Base-by-base conservation (phyloP, 2,329 filamentous ascomycete species). In the Zymoseptoria pseudotritici region DNA sequence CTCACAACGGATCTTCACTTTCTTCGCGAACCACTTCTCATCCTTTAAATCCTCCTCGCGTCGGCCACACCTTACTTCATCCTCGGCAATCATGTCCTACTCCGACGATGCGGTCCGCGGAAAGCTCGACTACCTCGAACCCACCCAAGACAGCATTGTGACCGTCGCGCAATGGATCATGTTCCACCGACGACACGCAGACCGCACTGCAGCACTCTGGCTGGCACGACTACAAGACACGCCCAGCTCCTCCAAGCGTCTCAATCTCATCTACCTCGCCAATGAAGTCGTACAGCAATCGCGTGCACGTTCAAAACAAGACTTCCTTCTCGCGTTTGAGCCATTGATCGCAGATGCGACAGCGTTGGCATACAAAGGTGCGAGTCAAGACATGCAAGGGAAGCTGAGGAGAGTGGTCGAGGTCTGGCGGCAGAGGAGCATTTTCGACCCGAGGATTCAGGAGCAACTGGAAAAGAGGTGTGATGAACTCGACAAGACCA, bases 91-190 rank as follows among this genome's bases (percentile, higher is more conserved):
- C 57, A 97, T 99, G 93, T 87, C 94, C 53, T 97, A 96, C 78
- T 94, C 89, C 66, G 92, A 97, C 76, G 94, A 99, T 78, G 90
- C 91, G 53, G 91, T 99, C 58, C 86, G 92, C 74, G 91, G 93
- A 57, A 97, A 97, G 79, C 87, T 99, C 57, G 95, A 92, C 31
- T 90, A 91, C 50, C 84, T 99, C 63, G 97, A 96, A 76, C 95
- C 99, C 77, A 96, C 91, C 10, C 93, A 99, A 74, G 94, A 99
- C 74, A 95, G 91, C 77, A 97, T 99, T 71, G 86, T 96, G 62
- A 93, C 90, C 42, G 92, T 96, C 63, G 91, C 94, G 60, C 93
- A 97, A 86, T 99, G 95, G 95, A 94, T 99, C 63, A 95, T 99
- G 88, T 99, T 99, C 74, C 93, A 99, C 78, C 88, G 91, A 74